phyloP scores from a whole-genome alignment of 129 eudicot species.

The Flaveria trinervia region DNA sequence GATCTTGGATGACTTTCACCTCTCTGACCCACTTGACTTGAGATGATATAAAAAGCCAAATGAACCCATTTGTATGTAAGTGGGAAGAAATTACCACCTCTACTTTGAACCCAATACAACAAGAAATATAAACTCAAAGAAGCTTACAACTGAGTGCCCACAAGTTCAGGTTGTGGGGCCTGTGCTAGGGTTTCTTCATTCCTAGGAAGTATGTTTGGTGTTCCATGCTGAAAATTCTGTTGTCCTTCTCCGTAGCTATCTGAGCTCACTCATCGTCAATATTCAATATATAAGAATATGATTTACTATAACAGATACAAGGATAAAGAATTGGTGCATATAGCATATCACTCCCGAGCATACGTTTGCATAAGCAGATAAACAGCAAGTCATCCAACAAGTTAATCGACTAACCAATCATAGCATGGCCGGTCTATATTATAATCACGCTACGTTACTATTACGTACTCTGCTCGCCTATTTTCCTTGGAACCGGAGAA shows the following conservation, averaged over 20 bases:
- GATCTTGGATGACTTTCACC: conserved; percentile 6
- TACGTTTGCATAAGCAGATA: background rate
- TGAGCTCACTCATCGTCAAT: conserved; percentile 28
- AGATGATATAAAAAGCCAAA: background rate
- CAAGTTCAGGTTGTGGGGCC: conserved; percentile 72
- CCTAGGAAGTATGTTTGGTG: conserved; percentile 42
- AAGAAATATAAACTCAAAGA: conserved; percentile 8
- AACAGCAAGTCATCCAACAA: background rate
- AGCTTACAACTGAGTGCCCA: conserved; percentile 79
- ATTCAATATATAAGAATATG: background rate
- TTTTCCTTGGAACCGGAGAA: background rate
- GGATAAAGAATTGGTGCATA: conserved; percentile 7
- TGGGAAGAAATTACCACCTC: background rate
- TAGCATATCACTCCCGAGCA: background rate
- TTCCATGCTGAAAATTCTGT: conserved; percentile 43
- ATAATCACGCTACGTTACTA: background rate
- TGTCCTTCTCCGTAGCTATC: conserved; percentile 49
- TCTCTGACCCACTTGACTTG: background rate
- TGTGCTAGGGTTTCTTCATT: conserved; percentile 49
- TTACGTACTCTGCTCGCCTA: background rate
- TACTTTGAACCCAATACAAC: background rate
- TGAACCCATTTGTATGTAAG: conserved; percentile 9
- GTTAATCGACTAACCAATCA: background rate
- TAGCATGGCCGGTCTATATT: background rate
- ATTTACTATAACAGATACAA: background rate